Evolutionary conservation across 305 asterid species (phyloP), one percentile per base, ranked within the genome.

Genomic region (Plantago rigida): DNA sequence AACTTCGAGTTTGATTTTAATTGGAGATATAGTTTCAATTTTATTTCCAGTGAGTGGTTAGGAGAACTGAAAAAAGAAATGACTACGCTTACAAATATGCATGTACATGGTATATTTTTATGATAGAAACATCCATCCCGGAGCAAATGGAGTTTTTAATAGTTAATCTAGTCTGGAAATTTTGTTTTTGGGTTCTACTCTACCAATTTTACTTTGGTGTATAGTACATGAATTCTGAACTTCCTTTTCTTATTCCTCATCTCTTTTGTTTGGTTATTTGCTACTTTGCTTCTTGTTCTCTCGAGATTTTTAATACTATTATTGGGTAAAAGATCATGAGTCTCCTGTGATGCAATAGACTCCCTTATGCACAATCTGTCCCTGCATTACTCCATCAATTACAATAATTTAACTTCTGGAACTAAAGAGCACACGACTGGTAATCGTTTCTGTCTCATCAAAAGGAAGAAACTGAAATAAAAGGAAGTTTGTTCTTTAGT

Each of bases 211-310:
- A 11, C 3, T 17, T 59, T 65, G 49, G 13, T 5, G 44, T 59
- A 47, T 49, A 19, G 66, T 47, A 22, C 46, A 49, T 17, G 46
- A 64, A 47, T 57, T 44, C 46, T 39, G 34, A 71, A 48, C 62
- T 15, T 36, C 14, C 24, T 65, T 62, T 31, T 31, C 39, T 0
- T 3, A 13, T 52, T 46, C 26, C 17, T 55, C 48, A 48, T 36
- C 51, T 0, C 48, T 7, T 29, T 15, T 70, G 39, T 31, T 4
- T 31, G 39, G 39, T 31, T 31, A 7, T 4, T 31, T 31, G 39
- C 39, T 31, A 31, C 39, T 31, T 31, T 31, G 39, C 39, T 31
- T 31, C 39, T 31, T 31, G 39, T 31, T 4, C 39, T 2, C 5
- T 31, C 39, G 39, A 31, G 39, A 31, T 31, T 31, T 31, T 31